Conservation (phyloP, 2,329 filamentous ascomycete genomes). For the Fusarium dlaminii region DNA sequence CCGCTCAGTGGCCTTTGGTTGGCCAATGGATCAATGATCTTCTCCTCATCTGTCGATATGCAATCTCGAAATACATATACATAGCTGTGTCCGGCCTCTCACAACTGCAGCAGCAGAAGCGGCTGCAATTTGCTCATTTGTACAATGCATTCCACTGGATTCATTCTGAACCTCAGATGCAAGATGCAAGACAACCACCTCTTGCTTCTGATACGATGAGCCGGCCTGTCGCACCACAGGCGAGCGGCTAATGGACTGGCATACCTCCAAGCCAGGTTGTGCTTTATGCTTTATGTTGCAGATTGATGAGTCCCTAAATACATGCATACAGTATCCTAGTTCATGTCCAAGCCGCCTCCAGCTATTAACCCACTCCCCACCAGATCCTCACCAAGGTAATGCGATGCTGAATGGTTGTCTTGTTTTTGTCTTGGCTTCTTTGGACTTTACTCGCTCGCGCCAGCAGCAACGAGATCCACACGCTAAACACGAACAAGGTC, state of each 20-base stretch:
- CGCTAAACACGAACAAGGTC: conserved; percentile 42
- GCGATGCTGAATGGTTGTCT: conserved; percentile 33
- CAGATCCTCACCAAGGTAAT: conserved; percentile 29
- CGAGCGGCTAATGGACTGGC: conserved; percentile 25
- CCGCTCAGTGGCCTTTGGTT: conserved; percentile 36
- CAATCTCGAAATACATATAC: conserved; percentile 26
- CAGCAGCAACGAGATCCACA: conserved; percentile 35
- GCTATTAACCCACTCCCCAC: conserved; percentile 36
- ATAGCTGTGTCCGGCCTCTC: conserved; percentile 34
- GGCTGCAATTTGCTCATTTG: conserved; percentile 12
- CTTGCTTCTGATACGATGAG: conserved; percentile 22
- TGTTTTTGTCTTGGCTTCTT: conserved; percentile 30
- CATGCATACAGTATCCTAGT: conserved; percentile 2
- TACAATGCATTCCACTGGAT: conserved; percentile 34
- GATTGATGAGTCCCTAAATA: conserved; percentile 17
- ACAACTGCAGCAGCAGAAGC: conserved; percentile 18
- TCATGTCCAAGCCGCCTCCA: conserved; percentile 21
- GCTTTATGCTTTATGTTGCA: conserved; percentile 11
- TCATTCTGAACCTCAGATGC: conserved; percentile 26
- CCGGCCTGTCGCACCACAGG: conserved; percentile 12
- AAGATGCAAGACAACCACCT: conserved; percentile 25
- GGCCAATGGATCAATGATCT: conserved; percentile 38
- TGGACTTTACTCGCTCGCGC: conserved; percentile 33
- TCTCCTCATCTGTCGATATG: conserved; percentile 39
- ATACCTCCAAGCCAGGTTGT: conserved; percentile 19